Evolutionary conservation across 2,329 filamentous ascomycete species (phyloP).

Genomic region (Microascus cirrosus): DNA sequence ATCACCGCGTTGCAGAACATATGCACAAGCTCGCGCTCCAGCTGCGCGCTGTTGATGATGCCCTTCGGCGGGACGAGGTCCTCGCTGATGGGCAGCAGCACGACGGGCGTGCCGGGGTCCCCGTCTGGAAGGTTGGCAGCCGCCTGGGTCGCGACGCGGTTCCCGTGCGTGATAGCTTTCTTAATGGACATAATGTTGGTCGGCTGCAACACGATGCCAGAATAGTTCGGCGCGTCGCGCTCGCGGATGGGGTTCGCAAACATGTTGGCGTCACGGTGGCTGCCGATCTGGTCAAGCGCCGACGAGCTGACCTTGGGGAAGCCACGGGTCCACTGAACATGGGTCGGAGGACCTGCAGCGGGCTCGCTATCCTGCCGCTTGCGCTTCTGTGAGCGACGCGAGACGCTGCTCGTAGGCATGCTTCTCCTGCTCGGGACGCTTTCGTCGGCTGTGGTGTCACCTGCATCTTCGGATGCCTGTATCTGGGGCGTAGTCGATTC

Average conservation of each 20-base stretch:
- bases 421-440: constrained; percentile 27
- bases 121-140: constrained; percentile 50
- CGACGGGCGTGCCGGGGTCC: constrained; percentile 41
- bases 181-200: constrained; percentile 72
- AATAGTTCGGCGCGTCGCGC: constrained; percentile 65
- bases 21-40: constrained; percentile 86
- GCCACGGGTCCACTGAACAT: constrained; percentile 66
- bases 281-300: constrained; percentile 65
- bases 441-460: constrained; percentile 46
- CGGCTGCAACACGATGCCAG: constrained; percentile 60
- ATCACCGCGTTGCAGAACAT: constrained; percentile 99
- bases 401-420: constrained; percentile 22
- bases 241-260: constrained; percentile 68
- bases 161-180: constrained; percentile 63
- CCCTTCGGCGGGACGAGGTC: constrained; percentile 77
- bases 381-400: constrained; percentile 35
- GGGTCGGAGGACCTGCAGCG: constrained; percentile 45
- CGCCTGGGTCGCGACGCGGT: constrained; percentile 49
- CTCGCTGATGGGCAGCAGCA: constrained; percentile 58
- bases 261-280: constrained; percentile 68
- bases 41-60: constrained; percentile 85
- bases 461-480: constrained; percentile 36
- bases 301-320: constrained; percentile 63
- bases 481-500: constrained; percentile 43
- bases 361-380: constrained; percentile 43